phyloP scores from a whole-genome alignment of 2,329 filamentous ascomycete genomes.

The Monosporascus ibericus region DNA sequence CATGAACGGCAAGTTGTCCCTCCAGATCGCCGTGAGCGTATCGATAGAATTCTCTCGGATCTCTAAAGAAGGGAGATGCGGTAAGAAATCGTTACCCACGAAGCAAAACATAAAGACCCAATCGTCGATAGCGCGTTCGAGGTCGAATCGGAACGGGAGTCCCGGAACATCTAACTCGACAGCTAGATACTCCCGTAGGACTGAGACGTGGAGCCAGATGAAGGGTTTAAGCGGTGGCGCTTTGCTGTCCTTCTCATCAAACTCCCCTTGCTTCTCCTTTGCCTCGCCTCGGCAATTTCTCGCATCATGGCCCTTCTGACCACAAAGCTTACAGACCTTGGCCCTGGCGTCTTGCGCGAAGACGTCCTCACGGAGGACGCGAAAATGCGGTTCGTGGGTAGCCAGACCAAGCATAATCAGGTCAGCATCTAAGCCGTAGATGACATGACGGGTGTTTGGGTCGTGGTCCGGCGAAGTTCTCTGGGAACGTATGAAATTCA shows the following conservation, averaged over 20 bases:
- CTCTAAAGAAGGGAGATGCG: constrained; percentile 93
- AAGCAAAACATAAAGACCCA: constrained; percentile 99
- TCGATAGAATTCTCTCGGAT: constrained; percentile 97
- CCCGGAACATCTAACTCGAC: constrained; percentile 80
- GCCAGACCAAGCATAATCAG: constrained; percentile 97
- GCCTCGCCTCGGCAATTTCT: constrained; percentile 74
- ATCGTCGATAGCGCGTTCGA: constrained; percentile 91
- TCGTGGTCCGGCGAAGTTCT: constrained; percentile 85
- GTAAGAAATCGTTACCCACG: constrained; percentile 96
- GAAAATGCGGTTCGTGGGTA: constrained; percentile 95
- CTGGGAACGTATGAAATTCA: constrained; percentile 95
- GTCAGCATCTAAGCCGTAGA: constrained; percentile 96
- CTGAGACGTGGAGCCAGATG: constrained; percentile 93
- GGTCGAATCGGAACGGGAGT: constrained; percentile 81
- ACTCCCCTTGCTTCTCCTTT: constrained; percentile 72
- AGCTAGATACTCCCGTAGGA: constrained; percentile 87
- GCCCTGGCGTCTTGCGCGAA: constrained; percentile 84
- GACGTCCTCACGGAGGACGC: constrained; percentile 92
- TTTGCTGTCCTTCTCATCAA: constrained; percentile 71
- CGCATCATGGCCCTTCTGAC: constrained; percentile 86
- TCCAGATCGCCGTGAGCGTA: constrained; percentile 93
- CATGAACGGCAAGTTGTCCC: constrained; percentile 85
- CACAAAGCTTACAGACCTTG: constrained; percentile 80
- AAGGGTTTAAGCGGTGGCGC: constrained; percentile 75
- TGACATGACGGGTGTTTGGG: constrained; percentile 95